Evolutionary conservation across 208 protist species (phyloP), one percentile per base, ranked within the genome.

Genomic region (Crithidia expoeki): DNA sequence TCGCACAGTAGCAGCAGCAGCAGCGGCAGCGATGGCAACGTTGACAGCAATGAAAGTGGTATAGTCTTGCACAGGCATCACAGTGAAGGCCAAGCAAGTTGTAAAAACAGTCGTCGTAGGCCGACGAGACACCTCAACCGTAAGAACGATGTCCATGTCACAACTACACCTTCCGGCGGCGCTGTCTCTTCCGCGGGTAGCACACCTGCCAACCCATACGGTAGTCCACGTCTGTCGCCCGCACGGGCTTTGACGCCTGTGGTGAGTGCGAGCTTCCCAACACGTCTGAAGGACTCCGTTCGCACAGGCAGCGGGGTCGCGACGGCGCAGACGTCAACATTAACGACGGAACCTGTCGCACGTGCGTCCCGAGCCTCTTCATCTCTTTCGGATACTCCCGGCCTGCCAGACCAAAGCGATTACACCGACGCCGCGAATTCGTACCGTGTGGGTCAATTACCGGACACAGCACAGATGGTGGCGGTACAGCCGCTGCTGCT

Each of bases 281-380:
- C 64, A 17, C 60, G 64, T 0, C 25, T 72, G 17, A 71, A 72
- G 17, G 50, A 72, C 21, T 30, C 58, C 27, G 30, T 71, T 17
- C 56, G 64, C 28, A 7, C n/a, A 0, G 61, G 61, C 16, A 67
- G 61, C 49, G 32, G 47, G 14, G 19, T 33, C 2, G 51, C 36
- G n/a, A 40, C 49, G 51, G 69, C 40, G 30, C 28, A 17, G 21
- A 47, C 61, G 16, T 32, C 36, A 38, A 34, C 60, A n/a, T 5
- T 16, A 30, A 28, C 47, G 21, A 32, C 42, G 58, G n/a, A n/a
- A n/a, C n/a, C n/a, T n/a, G 36, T 40, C 36, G 9, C 36, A 40
- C 12, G 2, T 46, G 49, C 60, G 19, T 27, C 60, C 2, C 42
- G 30, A 19, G 30, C 30, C 12, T 25, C 60, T 19, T 46, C 30